These are phyloP conservation scores for Saccharum spontaneum DNA, from an alignment of 176 grass and related monocot species.

Conservation along the genomic window DNA sequence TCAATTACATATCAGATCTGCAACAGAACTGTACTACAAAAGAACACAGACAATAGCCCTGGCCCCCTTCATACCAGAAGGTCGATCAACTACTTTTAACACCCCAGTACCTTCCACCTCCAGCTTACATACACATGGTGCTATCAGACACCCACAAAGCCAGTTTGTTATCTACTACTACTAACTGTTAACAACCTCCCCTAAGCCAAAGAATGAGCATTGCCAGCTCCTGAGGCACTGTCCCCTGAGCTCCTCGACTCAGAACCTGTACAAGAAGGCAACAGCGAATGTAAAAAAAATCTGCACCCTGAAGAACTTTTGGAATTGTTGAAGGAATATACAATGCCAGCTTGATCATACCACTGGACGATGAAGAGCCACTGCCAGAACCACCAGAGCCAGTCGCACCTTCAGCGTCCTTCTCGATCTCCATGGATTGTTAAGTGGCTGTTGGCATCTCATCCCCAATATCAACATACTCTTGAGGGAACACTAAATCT, in stretches of 20 bases:
- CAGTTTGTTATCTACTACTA: background rate
- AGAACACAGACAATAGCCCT: background rate
- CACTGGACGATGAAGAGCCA: slow-evolving; percentile 72
- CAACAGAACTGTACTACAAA: background rate
- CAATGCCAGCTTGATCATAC: slow-evolving; percentile 30
- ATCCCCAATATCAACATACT: slow-evolving; percentile 91
- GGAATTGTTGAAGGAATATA: background rate
- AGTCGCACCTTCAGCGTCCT: slow-evolving; percentile 53
- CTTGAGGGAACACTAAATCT: slow-evolving; percentile 18
- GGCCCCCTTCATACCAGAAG: background rate
- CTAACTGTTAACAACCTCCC: slow-evolving; percentile 13
- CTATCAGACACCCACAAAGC: background rate
- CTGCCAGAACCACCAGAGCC: slow-evolving; percentile 61
- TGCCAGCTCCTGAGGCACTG: slow-evolving; percentile 48
- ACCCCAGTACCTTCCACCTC: background rate
- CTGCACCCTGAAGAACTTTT: background rate
- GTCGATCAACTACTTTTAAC: background rate
- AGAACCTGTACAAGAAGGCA: slow-evolving; percentile 45
- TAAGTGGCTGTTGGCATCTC: slow-evolving; percentile 76
- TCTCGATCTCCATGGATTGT: slow-evolving; percentile 78
- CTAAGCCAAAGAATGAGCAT: slow-evolving; percentile 39
- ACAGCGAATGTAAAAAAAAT: background rate
- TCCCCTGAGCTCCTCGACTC: slow-evolving; percentile 64
- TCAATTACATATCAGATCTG: background rate
- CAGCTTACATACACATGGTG: background rate